Conservation (phyloP, 202 grass and related monocot species). For the Carex arenaria region DNA sequence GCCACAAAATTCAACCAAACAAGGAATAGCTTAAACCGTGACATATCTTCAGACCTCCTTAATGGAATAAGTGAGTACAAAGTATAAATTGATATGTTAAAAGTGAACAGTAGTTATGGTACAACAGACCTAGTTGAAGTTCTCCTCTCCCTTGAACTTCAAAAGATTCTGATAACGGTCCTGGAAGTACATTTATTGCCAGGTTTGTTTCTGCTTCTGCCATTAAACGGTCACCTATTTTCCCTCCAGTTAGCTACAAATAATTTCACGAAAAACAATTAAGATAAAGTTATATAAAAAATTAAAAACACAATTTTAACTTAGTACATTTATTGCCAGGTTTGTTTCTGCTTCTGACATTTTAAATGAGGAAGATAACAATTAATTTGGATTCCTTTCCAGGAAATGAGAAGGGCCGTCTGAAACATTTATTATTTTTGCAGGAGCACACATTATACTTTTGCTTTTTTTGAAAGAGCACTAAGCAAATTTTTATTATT, state of each 20-base stretch:
- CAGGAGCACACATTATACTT: not conserved
- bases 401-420: not conserved
- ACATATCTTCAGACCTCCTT: too few relatives aligned
- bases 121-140: conserved; percentile 80
- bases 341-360: too few relatives aligned
- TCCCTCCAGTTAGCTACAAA: conserved; percentile 87
- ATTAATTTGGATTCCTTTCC: not conserved
- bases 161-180: conserved; percentile 90
- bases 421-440: not conserved
- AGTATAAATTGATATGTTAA: not conserved
- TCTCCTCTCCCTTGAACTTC: conserved; percentile 99
- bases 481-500: not conserved
- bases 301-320: not conserved
- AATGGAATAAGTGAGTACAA: not conserved
- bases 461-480: not conserved
- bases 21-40: too few relatives aligned
- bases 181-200: conserved; percentile 99
- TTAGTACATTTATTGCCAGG: too few relatives aligned
- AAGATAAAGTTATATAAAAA: not conserved
- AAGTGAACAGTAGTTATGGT: not conserved
- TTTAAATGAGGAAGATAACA: not conserved
- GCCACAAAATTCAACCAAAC: too few relatives aligned
- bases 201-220: conserved; percentile 96
- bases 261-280: conserved; percentile 16
- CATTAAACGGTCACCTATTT: conserved; percentile 85